phyloP scores from a whole-genome alignment of 306 rosid genomes.

The Prosopis cineraria region DNA sequence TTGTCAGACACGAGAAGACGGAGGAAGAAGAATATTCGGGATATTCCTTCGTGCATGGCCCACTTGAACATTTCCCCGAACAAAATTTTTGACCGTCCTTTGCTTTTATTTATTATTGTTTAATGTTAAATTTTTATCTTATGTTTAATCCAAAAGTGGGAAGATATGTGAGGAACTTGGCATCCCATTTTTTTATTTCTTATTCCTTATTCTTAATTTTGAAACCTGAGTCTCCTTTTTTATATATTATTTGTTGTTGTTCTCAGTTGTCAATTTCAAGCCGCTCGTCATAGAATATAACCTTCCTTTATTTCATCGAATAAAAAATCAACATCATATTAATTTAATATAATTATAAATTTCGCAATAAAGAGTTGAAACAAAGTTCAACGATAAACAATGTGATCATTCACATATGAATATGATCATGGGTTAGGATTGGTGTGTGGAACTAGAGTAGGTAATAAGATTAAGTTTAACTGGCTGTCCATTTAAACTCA shows the following conservation, averaged over 20 bases:
- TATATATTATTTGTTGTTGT: not conserved
- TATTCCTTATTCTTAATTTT: not conserved
- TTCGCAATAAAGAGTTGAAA: too few relatives aligned
- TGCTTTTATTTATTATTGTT: not conserved
- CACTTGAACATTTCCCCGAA: too few relatives aligned
- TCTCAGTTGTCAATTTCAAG: not conserved
- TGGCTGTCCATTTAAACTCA: too few relatives aligned
- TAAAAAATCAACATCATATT: too few relatives aligned
- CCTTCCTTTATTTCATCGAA: too few relatives aligned
- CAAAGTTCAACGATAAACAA: too few relatives aligned
- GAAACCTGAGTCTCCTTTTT: not conserved
- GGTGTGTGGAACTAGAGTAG: too few relatives aligned
- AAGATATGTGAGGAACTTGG: not conserved
- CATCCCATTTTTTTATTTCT: not conserved
- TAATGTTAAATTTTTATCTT: not conserved
- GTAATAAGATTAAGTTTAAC: too few relatives aligned
- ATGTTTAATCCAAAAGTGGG: not conserved
- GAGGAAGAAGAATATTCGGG: constrained; percentile 1
- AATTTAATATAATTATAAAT: too few relatives aligned
- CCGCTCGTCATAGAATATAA: not conserved
- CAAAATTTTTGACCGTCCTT: not conserved
- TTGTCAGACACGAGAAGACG: too few relatives aligned
- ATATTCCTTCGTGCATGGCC: not conserved
- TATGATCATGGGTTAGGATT: too few relatives aligned
- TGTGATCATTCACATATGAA: too few relatives aligned